These are phyloP conservation scores for Medicago arabica DNA, from an alignment of 306 rosid species.

Conservation along the genomic window DNA sequence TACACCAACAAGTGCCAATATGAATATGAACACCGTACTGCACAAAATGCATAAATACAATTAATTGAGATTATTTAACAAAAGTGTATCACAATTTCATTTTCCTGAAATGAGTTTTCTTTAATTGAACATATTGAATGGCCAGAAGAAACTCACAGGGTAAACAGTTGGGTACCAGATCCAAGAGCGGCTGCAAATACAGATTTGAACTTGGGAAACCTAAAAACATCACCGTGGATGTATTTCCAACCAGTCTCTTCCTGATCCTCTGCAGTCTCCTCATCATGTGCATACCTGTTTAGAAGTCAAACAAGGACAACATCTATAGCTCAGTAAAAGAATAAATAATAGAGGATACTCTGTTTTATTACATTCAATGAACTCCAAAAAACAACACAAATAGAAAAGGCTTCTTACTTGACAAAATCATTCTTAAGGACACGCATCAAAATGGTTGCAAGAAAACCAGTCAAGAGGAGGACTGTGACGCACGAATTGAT, in stretches of 20 bases:
- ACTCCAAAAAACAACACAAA: neutral
- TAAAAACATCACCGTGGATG: slow-evolving; percentile 65
- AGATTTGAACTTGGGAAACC: slow-evolving; percentile 62
- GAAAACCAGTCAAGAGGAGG: slow-evolving; percentile 85
- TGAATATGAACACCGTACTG: slow-evolving; percentile 81
- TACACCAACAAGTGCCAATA: slow-evolving; percentile 89
- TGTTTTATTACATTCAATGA: slow-evolving; percentile 25
- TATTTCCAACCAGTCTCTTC: slow-evolving; percentile 74
- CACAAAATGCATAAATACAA: slow-evolving; percentile 38
- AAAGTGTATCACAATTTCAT: slow-evolving; percentile 9
- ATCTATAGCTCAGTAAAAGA: slow-evolving; percentile 20
- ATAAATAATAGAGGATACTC: neutral
- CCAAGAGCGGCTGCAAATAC: slow-evolving; percentile 67
- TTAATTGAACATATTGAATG: slow-evolving; percentile 6
- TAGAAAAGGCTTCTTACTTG: slow-evolving; percentile 59
- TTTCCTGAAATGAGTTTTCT: slow-evolving; percentile 6
- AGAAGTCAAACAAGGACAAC: slow-evolving; percentile 31
- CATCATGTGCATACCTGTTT: slow-evolving; percentile 62
- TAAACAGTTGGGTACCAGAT: slow-evolving; percentile 64
- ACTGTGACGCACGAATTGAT: slow-evolving; percentile 88
- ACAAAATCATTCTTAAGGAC: slow-evolving; percentile 94
- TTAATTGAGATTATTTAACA: slow-evolving; percentile 12
- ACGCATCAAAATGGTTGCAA: slow-evolving; percentile 81
- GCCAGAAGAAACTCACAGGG: slow-evolving; percentile 53
- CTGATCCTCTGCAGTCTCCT: slow-evolving; percentile 61